These are phyloP conservation scores for Salix viminalis DNA, from an alignment of 345 rosid genomes.

Conservation along the genomic window DNA sequence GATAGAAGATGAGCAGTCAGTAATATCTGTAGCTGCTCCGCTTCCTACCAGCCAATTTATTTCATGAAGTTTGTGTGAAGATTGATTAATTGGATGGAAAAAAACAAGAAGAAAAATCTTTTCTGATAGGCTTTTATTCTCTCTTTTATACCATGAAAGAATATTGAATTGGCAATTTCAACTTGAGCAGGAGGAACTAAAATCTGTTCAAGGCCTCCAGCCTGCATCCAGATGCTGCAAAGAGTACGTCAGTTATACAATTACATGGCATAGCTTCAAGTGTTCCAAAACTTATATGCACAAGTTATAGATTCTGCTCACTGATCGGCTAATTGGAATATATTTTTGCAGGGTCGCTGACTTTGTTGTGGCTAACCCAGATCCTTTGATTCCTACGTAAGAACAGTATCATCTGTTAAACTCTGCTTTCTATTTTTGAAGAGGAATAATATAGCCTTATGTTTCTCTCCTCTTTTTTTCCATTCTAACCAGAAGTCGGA, in stretches of 20 bases:
- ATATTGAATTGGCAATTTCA: not conserved
- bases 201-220: slow-evolving; percentile 48
- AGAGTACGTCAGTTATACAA: slow-evolving; percentile 50
- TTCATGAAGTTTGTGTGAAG: not conserved
- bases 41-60: not conserved
- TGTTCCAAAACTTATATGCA: not conserved
- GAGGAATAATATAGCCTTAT: not conserved
- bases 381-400: slow-evolving; percentile 65
- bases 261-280: not conserved
- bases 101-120: not conserved
- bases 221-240: slow-evolving; percentile 82
- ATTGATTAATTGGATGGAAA: not conserved
- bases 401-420: slow-evolving; percentile 6
- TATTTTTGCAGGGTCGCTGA: slow-evolving; percentile 41
- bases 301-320: not conserved
- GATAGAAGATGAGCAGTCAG: not conserved
- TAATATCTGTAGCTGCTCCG: not conserved
- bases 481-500: slow-evolving; percentile 42
- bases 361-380: slow-evolving; percentile 61
- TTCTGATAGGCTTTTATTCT: not conserved
- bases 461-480: not conserved
- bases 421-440: not conserved
- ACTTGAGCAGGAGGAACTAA: slow-evolving; percentile 62
- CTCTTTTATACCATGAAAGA: not conserved
- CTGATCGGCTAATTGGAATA: not conserved